Evolutionary conservation across 176 grass and related monocot species (phyloP).

Genomic region (Microstegium vimineum): DNA sequence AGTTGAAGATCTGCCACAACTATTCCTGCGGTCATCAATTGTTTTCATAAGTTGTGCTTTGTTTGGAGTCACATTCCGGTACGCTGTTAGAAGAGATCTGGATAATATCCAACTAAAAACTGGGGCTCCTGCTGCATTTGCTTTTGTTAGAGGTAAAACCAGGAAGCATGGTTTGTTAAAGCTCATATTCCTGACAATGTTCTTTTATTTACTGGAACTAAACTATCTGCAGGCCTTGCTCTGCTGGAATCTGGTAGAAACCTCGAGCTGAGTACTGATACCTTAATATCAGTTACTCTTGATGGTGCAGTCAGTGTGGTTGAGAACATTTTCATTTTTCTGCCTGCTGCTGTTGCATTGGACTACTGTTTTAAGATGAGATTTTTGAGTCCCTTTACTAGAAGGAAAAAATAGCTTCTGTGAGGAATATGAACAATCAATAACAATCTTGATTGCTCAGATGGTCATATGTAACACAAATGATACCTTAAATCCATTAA

Average conservation of each 20-base stretch:
- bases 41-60: constrained; percentile 71
- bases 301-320: constrained; percentile 54
- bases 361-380: constrained; percentile 91
- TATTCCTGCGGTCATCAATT: constrained; percentile 43
- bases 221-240: constrained; percentile 67
- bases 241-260: constrained; percentile 41
- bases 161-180: constrained; percentile 23
- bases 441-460: not conserved
- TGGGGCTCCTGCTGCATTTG: constrained; percentile 57
- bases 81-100: constrained; percentile 74
- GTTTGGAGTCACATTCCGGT: constrained; percentile 83
- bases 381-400: constrained; percentile 79
- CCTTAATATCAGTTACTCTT: constrained; percentile 44
- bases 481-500: constrained; percentile 19
- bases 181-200: not conserved
- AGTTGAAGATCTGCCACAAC: constrained; percentile 47
- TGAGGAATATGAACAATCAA: constrained; percentile 9
- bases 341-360: constrained; percentile 75
- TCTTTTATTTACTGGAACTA: constrained; percentile 19
- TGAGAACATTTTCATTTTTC: constrained; percentile 77
- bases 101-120: constrained; percentile 85
- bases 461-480: constrained; percentile 23
- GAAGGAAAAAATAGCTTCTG: constrained; percentile 46
- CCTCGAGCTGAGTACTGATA: constrained; percentile 55
- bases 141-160: constrained; percentile 70